A percentile compares a stretch with the other conserved stretches of the same genome.
Evolutionary conservation across 371 early-diverging fungal species (phyloP).

Genomic region (Mucor circinelloides): DNA sequence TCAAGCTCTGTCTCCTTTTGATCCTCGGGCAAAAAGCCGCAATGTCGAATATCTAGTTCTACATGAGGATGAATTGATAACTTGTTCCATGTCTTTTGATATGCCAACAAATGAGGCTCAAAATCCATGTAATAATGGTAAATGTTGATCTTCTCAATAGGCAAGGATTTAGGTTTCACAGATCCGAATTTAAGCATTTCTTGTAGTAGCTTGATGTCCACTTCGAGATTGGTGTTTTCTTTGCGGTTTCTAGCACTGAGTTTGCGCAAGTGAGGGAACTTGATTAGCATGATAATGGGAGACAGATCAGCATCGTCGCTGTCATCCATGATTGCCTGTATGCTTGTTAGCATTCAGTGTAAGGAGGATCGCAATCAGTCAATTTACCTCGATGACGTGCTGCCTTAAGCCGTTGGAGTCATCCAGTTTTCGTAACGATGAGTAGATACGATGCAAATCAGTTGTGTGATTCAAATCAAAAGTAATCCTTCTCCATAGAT

Average conservation of each 20-base stretch:
- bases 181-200: constrained; percentile 33
- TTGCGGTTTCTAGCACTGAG: constrained; percentile 39
- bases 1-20: constrained; percentile 15
- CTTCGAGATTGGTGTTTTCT: constrained; percentile 39
- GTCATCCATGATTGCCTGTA: constrained; percentile 44
- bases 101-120: constrained; percentile 33
- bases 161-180: constrained; percentile 24
- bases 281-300: constrained; percentile 49
- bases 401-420: constrained; percentile 38
- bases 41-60: constrained; percentile 34
- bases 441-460: constrained; percentile 34
- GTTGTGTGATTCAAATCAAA: constrained; percentile 30
- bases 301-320: constrained; percentile 44
- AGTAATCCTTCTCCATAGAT: constrained; percentile 39
- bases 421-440: constrained; percentile 42
- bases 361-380: not conserved
- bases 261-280: constrained; percentile 38
- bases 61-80: constrained; percentile 34
- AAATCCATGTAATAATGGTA: constrained; percentile 43
- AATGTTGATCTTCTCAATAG: constrained; percentile 30
- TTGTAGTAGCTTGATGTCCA: constrained; percentile 42
- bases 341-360: not conserved
- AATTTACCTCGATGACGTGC: constrained; percentile 33
- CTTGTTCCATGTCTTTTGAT: constrained; percentile 37
- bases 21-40: constrained; percentile 24